Base-by-base conservation (phyloP, 805 yeast genomes). In the Yarrowia sp. region DNA sequence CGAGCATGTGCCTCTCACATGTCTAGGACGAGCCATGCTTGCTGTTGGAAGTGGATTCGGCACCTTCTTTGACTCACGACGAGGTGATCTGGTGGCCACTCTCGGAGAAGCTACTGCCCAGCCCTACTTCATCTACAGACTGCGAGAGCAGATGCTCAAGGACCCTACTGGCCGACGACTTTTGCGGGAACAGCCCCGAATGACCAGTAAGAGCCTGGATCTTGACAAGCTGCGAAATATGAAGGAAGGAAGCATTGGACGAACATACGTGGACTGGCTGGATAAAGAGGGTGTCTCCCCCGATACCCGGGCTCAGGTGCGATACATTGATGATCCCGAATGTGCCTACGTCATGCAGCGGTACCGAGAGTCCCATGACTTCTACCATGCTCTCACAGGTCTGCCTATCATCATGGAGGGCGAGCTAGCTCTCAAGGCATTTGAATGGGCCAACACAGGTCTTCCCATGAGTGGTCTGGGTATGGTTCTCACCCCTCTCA, bases 401-500 rank as follows among this genome's bases (percentile, higher is more conserved):
- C 80, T 90, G 59, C 98, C 98, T 0, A 89, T 92, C 52, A 87
- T 89, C 48, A 84, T 95, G 68, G 98, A 95, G 72, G 99, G 99
- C n/a, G 99, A 95, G 73, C 87, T 95, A 62, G 91, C 97, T 0
- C 88, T 95, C 19, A 95, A 95, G 75, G 88, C 92, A 52, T 85
- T 95, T 70, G 99, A 93, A 75, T 96, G 87, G 71, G 88, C 95
- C 72, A 93, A 95, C 74, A 83, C 93, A 66, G 96, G 96, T 4
- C 84, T 95, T 49, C 98, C 98, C 14, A 92, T 93, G 96, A 92
- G 97, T 3, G 96, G 97, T 0, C 74, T 95, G 59, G 98, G 97
- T 0, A 92, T 96, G 0, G 70, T 90, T n/a, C 83, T 91, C 68
- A 97, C 97, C 3, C 97, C 97, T 0, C 81, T 88, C 71, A 83